Base-by-base conservation (phyloP, 1,139 yeast genomes). In the Yueomyces sp. region DNA sequence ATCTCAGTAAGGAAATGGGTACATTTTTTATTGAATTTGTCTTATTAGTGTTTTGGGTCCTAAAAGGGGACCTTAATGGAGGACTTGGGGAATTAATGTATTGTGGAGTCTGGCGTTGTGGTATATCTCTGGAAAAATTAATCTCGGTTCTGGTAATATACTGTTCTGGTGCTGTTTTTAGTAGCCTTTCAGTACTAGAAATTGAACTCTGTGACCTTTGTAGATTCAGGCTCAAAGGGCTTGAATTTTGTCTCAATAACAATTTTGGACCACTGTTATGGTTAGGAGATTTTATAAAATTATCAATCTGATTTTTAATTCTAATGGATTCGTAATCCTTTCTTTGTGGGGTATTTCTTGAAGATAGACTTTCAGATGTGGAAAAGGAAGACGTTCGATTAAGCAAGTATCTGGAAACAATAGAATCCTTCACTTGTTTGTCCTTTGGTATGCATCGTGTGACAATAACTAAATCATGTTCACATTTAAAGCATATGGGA, bases 381-480 rank as follows among this genome's bases (percentile, higher is more conserved):
- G 37, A 9, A 3, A 35, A 19, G 6, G 31, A 26, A 4, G 33
- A 4, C 9, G 28, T 39, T 28, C 39, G 34, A 29, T 32, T 36
- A 4, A 42, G 19, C 12, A 42, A 36, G 27, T 39, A 42, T 9
- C 39, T 32, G 5, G 44, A 42, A 7, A 42, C 36, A 25, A 52
- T 38, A 36, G 39, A 45, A 40, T 59, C 63, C 38, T 53, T 56
- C 3, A 56, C 42, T 12, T 52, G 56, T 6, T 47, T 49, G 43
- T 52, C 53, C 38, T 47, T 50, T 2, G 64, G 64, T 19, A 57
- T 44, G 41, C 62, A 59, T 37, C 52, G 49, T 3, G 41, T 46
- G 27, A 41, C 39, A 12, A 27, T 41, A 6, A 36, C 35, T 35
- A 37, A 38, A 25, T 45, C 48, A 27, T 33, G 36, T 4, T 42